phyloP scores from a whole-genome alignment of 768 basidiomycete species.

The Tulasnella sp. region DNA sequence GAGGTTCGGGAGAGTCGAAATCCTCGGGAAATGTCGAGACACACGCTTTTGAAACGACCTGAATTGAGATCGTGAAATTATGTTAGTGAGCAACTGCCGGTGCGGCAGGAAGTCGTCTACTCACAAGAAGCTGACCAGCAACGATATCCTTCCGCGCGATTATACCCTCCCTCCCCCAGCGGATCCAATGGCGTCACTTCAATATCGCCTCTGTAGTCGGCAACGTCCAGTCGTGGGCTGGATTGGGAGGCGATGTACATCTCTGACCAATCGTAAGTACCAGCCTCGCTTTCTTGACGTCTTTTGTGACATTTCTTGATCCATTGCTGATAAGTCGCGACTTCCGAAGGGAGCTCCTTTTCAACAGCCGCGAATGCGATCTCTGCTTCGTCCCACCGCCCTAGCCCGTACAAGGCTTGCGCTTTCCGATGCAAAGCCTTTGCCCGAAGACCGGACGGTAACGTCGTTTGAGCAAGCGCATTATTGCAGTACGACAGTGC shows the following conservation, averaged over 20 bases:
- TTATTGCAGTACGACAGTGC: conserved; percentile 21
- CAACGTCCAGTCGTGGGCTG: conserved; percentile 18
- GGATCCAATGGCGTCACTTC: conserved; percentile 14
- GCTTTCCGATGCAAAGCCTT: conserved; percentile 22
- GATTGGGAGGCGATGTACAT: conserved; percentile 17
- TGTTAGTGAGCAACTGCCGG: background rate
- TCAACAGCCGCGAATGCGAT: background rate
- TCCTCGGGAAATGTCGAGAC: conserved; percentile 17
- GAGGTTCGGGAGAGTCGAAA: background rate
- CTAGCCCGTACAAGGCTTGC: conserved; percentile 20
- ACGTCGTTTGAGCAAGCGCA: conserved; percentile 5
- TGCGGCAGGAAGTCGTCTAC: background rate
- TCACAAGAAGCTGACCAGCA: conserved; percentile 23
- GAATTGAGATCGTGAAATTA: background rate
- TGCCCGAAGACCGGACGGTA: background rate
- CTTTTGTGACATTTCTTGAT: conserved; percentile 18
- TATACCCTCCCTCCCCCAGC: conserved; percentile 24
- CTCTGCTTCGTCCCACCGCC: conserved; percentile 17
- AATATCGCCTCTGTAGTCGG: conserved; percentile 21
- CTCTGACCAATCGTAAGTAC: conserved; percentile 21
- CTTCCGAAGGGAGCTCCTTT: conserved; percentile 7
- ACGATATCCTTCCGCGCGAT: conserved; percentile 18
- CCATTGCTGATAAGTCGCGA: conserved; percentile 5
- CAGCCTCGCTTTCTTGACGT: conserved; percentile 17
- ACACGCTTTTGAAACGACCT: conserved; percentile 23